phyloP scores from a whole-genome alignment of 2,329 filamentous ascomycete species.

The Bipolaris bicolor region DNA sequence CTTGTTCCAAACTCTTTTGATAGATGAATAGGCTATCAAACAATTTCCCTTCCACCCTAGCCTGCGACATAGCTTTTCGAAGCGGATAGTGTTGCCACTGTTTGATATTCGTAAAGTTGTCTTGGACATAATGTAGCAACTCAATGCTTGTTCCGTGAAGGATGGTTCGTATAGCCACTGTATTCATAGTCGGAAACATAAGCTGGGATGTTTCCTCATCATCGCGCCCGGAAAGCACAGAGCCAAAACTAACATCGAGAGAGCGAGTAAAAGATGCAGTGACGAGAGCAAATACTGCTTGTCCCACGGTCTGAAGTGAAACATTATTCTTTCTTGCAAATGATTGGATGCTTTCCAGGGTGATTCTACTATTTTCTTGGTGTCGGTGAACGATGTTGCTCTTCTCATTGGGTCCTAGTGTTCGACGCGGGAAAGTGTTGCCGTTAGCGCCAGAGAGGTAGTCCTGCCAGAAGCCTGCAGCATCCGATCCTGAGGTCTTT shows the following conservation, averaged over 20 bases:
- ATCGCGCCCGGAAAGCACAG: constrained; percentile 84
- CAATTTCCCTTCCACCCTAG: constrained; percentile 54
- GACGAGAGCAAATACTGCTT: constrained; percentile 76
- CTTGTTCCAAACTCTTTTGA: constrained; percentile 58
- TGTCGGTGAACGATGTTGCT: constrained; percentile 48
- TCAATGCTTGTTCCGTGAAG: constrained; percentile 70
- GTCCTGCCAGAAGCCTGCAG: constrained; percentile 72
- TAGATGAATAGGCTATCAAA: constrained; percentile 72
- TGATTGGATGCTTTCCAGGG: constrained; percentile 51
- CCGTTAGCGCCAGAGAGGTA: constrained; percentile 63
- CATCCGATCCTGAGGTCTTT: constrained; percentile 54
- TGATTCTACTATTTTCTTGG: constrained; percentile 56
- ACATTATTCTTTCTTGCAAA: constrained; percentile 72
- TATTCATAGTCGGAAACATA: constrained; percentile 93
- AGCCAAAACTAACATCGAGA: constrained; percentile 81
- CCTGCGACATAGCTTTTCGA: constrained; percentile 67
- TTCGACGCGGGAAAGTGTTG: constrained; percentile 48
- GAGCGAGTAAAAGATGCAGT: constrained; percentile 67
- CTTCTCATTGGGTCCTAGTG: not conserved
- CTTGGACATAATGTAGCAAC: constrained; percentile 76
- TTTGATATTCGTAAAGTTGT: constrained; percentile 68
- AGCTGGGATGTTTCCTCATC: constrained; percentile 69
- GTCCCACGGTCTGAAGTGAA: constrained; percentile 77
- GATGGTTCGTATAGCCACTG: constrained; percentile 74
- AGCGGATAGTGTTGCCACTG: constrained; percentile 79